A percentile compares a stretch with the other conserved stretches of the same genome.
Evolutionary conservation across 495 filamentous ascomycete species (phyloP).

Genomic region (Hypoxylon perforatum): DNA sequence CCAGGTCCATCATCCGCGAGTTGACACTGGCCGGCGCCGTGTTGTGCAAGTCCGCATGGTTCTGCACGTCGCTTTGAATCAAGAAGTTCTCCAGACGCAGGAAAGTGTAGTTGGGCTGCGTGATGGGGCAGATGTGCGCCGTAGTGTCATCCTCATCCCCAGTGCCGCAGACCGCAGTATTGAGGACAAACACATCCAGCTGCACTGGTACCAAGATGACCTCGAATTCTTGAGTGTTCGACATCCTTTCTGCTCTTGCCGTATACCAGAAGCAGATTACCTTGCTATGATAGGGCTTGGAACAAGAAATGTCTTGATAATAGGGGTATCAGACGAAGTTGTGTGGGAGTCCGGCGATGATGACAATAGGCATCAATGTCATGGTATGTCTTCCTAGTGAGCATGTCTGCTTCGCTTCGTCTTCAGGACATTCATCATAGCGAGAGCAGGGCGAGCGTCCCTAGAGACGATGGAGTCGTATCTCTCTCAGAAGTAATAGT

Average conservation of each 20-base stretch:
- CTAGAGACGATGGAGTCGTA: not conserved
- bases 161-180: slow-evolving; percentile 42
- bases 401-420: slow-evolving; percentile 1
- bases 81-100: slow-evolving; percentile 53
- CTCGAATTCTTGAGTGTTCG: slow-evolving; percentile 3
- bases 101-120: slow-evolving; percentile 65
- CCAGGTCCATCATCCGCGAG: slow-evolving; percentile 57
- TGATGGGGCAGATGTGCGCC: slow-evolving; percentile 61
- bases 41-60: slow-evolving; percentile 57
- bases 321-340: slow-evolving; percentile 1
- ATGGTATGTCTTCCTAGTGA: not conserved
- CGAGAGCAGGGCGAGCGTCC: not conserved
- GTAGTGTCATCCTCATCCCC: slow-evolving; percentile 23
- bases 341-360: slow-evolving; percentile 5
- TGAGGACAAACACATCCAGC: slow-evolving; percentile 60
- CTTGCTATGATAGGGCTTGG: slow-evolving; percentile 1
- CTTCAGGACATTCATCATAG: not conserved
- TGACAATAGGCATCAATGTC: slow-evolving; percentile 1
- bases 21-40: slow-evolving; percentile 51
- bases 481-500: not conserved
- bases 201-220: slow-evolving; percentile 47
- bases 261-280: slow-evolving; percentile 3
- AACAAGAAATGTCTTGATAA: slow-evolving; percentile 1
- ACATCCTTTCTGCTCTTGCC: slow-evolving; percentile 9
- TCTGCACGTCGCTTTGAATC: slow-evolving; percentile 56